Evolutionary conservation across 2,329 filamentous ascomycete species (phyloP).

Genomic region (Chrysoporthe cubensis): DNA sequence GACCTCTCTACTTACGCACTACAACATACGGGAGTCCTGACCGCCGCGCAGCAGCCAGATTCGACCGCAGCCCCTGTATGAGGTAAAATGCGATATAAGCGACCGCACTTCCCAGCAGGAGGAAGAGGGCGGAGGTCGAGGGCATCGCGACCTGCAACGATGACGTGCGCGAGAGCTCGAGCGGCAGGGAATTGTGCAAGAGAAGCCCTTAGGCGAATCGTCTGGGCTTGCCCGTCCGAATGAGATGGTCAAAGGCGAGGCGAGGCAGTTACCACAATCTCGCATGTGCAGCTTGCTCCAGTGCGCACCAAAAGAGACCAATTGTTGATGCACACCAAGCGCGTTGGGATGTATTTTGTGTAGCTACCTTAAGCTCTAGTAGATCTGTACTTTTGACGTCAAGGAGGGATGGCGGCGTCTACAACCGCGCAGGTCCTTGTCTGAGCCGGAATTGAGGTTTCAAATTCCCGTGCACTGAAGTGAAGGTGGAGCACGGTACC

Average conservation of each 20-base stretch:
- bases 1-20: conserved; percentile 49
- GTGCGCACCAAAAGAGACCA: neutral
- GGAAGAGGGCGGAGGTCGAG: conserved; percentile 42
- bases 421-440: neutral
- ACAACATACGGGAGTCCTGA: conserved; percentile 58
- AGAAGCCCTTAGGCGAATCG: neutral
- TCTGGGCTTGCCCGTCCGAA: neutral
- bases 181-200: neutral
- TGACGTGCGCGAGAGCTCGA: no score
- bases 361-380: neutral
- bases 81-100: conserved; percentile 40
- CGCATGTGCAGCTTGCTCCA: neutral
- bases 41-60: conserved; percentile 54
- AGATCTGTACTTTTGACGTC: neutral
- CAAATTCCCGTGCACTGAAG: neutral
- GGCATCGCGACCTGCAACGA: conserved; percentile 36
- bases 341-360: no score
- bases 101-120: conserved; percentile 40
- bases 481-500: neutral
- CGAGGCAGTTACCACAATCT: neutral
- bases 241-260: neutral
- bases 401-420: neutral
- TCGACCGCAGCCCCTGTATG: conserved; percentile 43
- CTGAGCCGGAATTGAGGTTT: conserved; percentile 3
- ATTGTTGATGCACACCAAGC: neutral